Evolutionary conservation across 108 stramenopile genomes (phyloP), one percentile per base, ranked within the genome.

Genomic region (Fragilaria radians): DNA sequence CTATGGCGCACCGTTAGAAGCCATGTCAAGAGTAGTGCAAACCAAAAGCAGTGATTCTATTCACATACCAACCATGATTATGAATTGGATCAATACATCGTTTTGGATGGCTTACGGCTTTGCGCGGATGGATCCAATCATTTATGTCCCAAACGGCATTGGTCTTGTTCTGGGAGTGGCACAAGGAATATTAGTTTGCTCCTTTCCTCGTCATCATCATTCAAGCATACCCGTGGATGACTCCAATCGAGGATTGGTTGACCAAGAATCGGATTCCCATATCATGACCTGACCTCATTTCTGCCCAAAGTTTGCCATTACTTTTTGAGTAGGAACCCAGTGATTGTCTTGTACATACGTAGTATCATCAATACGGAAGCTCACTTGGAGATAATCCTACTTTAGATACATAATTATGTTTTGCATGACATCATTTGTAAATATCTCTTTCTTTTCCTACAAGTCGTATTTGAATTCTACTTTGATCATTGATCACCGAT

Each of bases 1-100:
- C 54, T 93, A 89, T 57, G 87, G 78, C 5, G 85, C 87, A 30
- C 91, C 91, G 14, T 61, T 92, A 31, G 66, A 83, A 28, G 77
- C 82, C 2, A 85, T 89, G 14, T 50, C 63, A 32, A 50, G 53
- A 48, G 87, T 89, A 4, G 11, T 89, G 7, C 54, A 46, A 31
- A 60, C 70, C 14, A 57, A 60, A 46, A 26, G 36, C 27, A 70
- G 69, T 0, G 54, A 57, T 26, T 56, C 57, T 32, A 74, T 77
- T 70, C 81, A 77, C 66, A 28, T 45, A 27, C 70, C 61, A 1
- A 71, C 76, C 14, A 70, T 82, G 70, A 22, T 61, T 31, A 71
- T 74, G 73, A 77, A 74, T 34, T 77, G 57, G 50, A 25, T 65
- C 49, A 82, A 82, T 64, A 67, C 81, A 21, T 56, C 57, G 9